Evolutionary conservation across 2,329 filamentous ascomycete species (phyloP), one percentile per base, ranked within the genome.

Genomic region (Ophiostoma australiae): DNA sequence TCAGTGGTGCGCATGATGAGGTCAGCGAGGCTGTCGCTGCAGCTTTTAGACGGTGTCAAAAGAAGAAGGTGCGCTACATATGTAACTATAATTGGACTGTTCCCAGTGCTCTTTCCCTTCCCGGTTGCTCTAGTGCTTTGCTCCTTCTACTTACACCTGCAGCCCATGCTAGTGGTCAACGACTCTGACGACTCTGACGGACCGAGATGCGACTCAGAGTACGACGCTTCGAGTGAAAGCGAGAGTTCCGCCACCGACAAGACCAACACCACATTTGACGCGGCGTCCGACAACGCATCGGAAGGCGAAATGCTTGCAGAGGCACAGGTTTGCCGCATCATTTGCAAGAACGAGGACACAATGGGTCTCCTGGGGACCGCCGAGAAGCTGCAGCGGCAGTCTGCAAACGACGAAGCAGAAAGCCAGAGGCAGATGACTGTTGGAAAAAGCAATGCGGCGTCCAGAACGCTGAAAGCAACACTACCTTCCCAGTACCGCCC

Each of bases 311-410:
- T 58, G 52, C 52, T n/a, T 7, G 4, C 23, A 33, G 58, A 63
- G 33, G 27, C 27, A 31, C 58, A 33, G 15, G 4, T 35, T 4
- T 27, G 58, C 27, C 23, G 15, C 11, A 20, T 27, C 3, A 63
- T 63, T 17, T 0, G 15, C 8, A 63, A 27, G 6, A 17, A 31
- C 35, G 8, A 27, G 20, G 65, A 37, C 33, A 4, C 33, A 23
- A 41, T 70, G 35, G 23, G 63, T 5, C 20, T 58, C 23, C 68
- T 72, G 27, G 73, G 73, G 48, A 67, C 52, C 10, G 73, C 73
- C 7, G 73, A 74, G 41, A 2, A 10, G 27, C 52, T 55, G 35
- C 72, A 69, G 33, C 66, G 63, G n/a, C 27, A 20, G 20, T 71
- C 70, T 13, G 39, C n/a, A 15, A 23, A 27, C 13, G 15, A 35